phyloP scores from a whole-genome alignment of 208 protist species.

The Sergeia podlipaevii region DNA sequence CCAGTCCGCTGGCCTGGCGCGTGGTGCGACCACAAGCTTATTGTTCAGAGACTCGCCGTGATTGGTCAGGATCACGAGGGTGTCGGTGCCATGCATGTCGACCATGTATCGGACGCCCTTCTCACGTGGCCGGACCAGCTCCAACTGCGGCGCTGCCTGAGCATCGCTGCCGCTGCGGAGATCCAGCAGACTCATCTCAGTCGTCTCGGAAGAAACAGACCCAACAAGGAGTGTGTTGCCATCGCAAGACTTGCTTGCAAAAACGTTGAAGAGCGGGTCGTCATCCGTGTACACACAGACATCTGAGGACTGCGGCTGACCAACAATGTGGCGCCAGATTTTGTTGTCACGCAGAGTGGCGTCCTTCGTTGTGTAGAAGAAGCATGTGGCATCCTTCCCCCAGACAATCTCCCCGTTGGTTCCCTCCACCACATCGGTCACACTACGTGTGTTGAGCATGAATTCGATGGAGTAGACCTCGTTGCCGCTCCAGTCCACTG shows the following conservation, averaged over 20 bases:
- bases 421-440: slow-evolving; percentile 50
- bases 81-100: slow-evolving; percentile 66
- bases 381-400: slow-evolving; percentile 45
- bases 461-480: slow-evolving; percentile 86
- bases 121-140: slow-evolving; percentile 68
- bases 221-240: slow-evolving; percentile 59
- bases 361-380: slow-evolving; percentile 88
- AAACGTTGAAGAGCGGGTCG: slow-evolving; percentile 68
- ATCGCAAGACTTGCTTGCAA: slow-evolving; percentile 51
- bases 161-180: slow-evolving; percentile 54
- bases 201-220: slow-evolving; percentile 72
- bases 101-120: slow-evolving; percentile 78
- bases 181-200: slow-evolving; percentile 74
- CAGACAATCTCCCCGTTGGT: slow-evolving; percentile 79
- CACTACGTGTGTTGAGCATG: slow-evolving; percentile 15
- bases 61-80: slow-evolving; percentile 81
- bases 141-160: slow-evolving; percentile 45
- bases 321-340: slow-evolving; percentile 85
- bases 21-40: slow-evolving; percentile 59
- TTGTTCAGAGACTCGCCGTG: slow-evolving; percentile 67
- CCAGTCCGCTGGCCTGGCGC: slow-evolving; percentile 42
- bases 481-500: slow-evolving; percentile 79
- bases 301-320: slow-evolving; percentile 60
- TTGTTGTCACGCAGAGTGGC: slow-evolving; percentile 72
- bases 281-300: slow-evolving; percentile 77